Conservation (phyloP, 305 asterid species). For the Coffea humblotiana region DNA sequence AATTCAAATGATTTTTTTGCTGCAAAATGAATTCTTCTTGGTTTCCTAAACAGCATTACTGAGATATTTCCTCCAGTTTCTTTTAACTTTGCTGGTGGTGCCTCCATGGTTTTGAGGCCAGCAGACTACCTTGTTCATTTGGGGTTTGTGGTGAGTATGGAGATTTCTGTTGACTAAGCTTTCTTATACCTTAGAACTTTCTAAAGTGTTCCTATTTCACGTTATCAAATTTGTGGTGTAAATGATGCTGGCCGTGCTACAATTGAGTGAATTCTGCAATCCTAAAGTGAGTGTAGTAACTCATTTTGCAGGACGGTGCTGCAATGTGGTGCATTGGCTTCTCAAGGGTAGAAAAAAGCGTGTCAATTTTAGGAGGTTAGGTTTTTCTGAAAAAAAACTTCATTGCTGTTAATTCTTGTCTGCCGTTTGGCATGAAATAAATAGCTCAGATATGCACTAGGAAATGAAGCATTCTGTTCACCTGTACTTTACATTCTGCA, state of each 20-base stretch:
- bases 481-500: not conserved
- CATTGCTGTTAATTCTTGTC: not conserved
- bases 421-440: not conserved
- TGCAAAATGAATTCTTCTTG: conserved; percentile 17
- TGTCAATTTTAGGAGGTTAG: conserved; percentile 95
- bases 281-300: not conserved
- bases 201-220: not conserved
- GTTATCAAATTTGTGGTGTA: not conserved
- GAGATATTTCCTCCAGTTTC: conserved; percentile 76
- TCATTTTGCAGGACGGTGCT: conserved; percentile 66
- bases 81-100: conserved; percentile 85
- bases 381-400: conserved; percentile 1
- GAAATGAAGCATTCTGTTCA: not conserved
- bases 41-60: conserved; percentile 45
- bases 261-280: not conserved
- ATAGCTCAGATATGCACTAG: not conserved
- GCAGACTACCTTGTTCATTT: conserved; percentile 70
- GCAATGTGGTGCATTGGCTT: conserved; percentile 92
- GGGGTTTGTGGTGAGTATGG: conserved; percentile 65
- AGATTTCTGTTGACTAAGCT: not conserved
- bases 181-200: not conserved
- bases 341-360: conserved; percentile 56
- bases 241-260: not conserved
- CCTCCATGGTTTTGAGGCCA: conserved; percentile 80
- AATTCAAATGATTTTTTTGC: conserved; percentile 14